phyloP scores from a whole-genome alignment of 306 rosid species.

The Canavalia gladiata region DNA sequence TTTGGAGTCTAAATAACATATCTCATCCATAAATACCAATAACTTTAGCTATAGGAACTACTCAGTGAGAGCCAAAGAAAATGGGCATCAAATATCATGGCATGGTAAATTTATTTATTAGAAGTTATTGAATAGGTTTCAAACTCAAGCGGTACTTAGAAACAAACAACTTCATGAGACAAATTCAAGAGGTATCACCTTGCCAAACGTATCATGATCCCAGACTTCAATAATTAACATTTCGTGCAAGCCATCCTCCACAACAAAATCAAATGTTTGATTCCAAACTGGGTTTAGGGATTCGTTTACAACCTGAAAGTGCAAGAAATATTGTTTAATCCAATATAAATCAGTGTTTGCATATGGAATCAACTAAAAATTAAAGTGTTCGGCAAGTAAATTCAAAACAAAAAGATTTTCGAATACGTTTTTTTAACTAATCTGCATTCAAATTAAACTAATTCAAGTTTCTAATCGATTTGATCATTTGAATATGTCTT shows the following conservation, averaged over 20 bases:
- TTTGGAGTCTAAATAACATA: too few relatives aligned
- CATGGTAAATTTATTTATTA: background rate
- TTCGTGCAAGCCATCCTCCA: constrained; percentile 93
- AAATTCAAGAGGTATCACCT: constrained; percentile 64
- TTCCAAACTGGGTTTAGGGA: constrained; percentile 93
- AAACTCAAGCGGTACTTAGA: background rate
- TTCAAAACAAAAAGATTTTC: background rate
- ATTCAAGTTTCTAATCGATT: background rate
- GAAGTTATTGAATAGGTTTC: background rate
- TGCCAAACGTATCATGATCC: constrained; percentile 95
- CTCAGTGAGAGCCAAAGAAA: background rate
- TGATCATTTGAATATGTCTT: background rate
- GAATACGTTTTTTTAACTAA: background rate
- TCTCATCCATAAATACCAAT: background rate
- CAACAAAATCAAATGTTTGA: constrained; percentile 95
- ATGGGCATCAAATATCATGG: background rate
- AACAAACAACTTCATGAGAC: constrained; percentile 5
- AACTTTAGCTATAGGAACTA: background rate
- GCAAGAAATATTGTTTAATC: constrained; percentile 15
- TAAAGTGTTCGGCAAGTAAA: constrained; percentile 5
- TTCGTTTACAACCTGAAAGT: constrained; percentile 78
- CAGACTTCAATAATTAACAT: constrained; percentile 85
- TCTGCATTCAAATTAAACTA: constrained; percentile 1
- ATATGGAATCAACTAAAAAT: background rate
- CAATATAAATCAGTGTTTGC: constrained; percentile 2